Evolutionary conservation across 164 flowering plant species (phyloP), one percentile per base, ranked within the genome.

Genomic region (Amborella trichopoda): DNA sequence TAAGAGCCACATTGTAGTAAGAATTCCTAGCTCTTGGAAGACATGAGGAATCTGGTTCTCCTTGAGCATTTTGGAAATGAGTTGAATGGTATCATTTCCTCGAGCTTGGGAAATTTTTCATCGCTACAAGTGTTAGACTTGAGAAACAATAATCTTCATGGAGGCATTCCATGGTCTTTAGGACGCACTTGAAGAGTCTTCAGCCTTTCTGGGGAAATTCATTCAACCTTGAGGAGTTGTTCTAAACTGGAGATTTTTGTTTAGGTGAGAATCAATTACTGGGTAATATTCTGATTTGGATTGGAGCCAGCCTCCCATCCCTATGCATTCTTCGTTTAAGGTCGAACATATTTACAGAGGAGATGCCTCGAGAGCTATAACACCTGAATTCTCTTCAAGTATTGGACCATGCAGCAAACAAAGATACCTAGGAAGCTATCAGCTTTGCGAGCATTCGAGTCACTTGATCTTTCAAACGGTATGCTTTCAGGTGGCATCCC

Each of bases 111-210:
- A 1, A 36, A 49, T 23, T 14, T 36, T 23, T 17, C 5, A 2
- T 1, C 11, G 23, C 36, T 46, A 2, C 16, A 18, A 18, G 37
- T 24, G 6, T 38, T 46, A 18, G 50, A 46, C 19, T 46, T 46
- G 38, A 47, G 50, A n/a, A 21, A n/a, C 13, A 47, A 47, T 27
- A 26, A 20, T 17, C 22, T 47, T 20, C 33, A 13, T 6, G 50
- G 50, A 19, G 12, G 14, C 13, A 47, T 30, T 18, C 36, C 36
- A 2, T 8, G 13, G 23, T 47, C 50, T 18, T 16, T 28, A 3
- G 36, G 30, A 8, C 33, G 37, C 50, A 47, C 50, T 13, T 47
- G 17, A 28, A 27, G 16, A 30, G 19, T n/a, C 5, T 28, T 28
- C 22, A 21, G n/a, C 37, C 38, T 47, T 2, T 47, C 25, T 0